Percentiles rank a stretch among this genome's conserved stretches.
Evolutionary conservation across 192 early-diverging fungal species (phyloP).

Genomic region (Phycomyces nitens): DNA sequence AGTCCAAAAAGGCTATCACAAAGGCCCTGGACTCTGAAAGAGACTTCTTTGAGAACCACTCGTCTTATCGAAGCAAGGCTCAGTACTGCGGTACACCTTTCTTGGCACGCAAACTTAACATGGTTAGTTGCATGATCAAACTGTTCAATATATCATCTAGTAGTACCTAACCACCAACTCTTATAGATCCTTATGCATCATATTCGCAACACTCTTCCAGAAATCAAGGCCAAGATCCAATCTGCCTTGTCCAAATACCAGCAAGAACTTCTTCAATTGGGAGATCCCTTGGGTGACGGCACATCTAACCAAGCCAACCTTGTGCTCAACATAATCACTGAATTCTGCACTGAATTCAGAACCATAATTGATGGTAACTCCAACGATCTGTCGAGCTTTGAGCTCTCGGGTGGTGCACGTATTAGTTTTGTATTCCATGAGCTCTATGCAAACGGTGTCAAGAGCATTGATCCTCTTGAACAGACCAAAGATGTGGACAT

Average conservation of each 20-base stretch:
- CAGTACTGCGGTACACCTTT: constrained; percentile 99
- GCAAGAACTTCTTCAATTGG: constrained; percentile 82
- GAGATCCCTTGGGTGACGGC: constrained; percentile 87
- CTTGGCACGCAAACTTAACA: constrained; percentile 93
- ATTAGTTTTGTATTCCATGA: constrained; percentile 99
- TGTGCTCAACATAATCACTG: constrained; percentile 96
- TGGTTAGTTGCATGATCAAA: constrained; percentile 30
- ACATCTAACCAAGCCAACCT: constrained; percentile 77
- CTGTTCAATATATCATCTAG: background rate
- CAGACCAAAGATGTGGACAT: constrained; percentile 99
- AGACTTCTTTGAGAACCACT: constrained; percentile 92
- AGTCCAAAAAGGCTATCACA: constrained; percentile 85
- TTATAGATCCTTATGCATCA: constrained; percentile 93
- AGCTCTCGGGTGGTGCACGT: constrained; percentile 96
- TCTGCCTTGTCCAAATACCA: constrained; percentile 81
- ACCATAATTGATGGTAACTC: constrained; percentile 96
- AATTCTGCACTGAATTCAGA: constrained; percentile 97
- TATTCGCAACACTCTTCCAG: constrained; percentile 95
- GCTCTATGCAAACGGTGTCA: constrained; percentile 87
- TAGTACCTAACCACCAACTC: background rate
- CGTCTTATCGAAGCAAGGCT: constrained; percentile 94
- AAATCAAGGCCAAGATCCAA: constrained; percentile 97
- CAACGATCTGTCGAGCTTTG: constrained; percentile 89
- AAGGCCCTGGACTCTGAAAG: constrained; percentile 90
- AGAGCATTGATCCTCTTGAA: constrained; percentile 96